Percentiles rank a stretch among this genome's conserved stretches.
Evolutionary conservation across 169 alveolate genomes (phyloP).

Genomic region (Amoebophrya sp.): DNA sequence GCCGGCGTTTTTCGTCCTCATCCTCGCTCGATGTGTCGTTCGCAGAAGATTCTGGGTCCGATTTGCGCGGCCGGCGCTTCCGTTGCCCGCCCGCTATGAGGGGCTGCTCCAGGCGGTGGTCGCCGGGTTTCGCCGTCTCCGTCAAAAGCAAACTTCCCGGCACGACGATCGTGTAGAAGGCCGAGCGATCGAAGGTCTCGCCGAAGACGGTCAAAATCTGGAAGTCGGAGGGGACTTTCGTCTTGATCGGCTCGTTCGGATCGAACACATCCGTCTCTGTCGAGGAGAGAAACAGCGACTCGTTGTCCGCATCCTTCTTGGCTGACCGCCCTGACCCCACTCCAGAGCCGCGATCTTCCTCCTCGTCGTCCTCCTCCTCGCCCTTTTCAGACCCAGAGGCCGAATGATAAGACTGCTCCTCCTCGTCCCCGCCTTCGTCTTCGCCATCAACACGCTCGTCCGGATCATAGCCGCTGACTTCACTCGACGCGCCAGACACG

Average conservation of each 20-base stretch:
- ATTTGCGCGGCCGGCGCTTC: not conserved
- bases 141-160: not conserved
- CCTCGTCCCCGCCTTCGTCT: no score
- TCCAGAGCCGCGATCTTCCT: no score
- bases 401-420: no score
- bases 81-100: not conserved
- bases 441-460: not conserved
- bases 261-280: no score
- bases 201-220: not conserved
- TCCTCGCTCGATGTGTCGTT: not conserved
- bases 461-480: not conserved
- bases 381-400: no score
- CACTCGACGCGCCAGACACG: not conserved
- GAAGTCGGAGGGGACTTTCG: not conserved
- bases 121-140: not conserved
- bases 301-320: no score
- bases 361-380: no score
- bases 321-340: no score
- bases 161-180: not conserved
- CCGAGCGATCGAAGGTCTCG: not conserved
- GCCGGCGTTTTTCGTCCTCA: not conserved
- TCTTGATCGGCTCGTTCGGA: not conserved
- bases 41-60: not conserved
- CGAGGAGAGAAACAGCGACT: no score
- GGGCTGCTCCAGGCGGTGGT: not conserved